phyloP scores from a whole-genome alignment of 2,329 filamentous ascomycete species.

The Podosphaera xanthii region DNA sequence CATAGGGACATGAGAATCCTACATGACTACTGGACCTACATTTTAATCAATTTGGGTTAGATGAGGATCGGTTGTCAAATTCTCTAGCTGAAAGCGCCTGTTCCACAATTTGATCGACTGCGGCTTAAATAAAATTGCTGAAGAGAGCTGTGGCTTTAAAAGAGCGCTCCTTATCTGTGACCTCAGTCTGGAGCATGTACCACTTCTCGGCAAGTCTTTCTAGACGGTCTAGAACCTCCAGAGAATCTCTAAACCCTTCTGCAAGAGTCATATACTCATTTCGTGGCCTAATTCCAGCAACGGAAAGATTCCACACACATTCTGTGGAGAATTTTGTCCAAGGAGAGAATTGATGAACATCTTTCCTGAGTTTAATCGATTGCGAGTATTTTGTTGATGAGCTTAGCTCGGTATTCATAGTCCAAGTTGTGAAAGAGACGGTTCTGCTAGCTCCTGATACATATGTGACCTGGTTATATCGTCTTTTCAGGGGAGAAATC shows the following conservation, averaged over 20 bases:
- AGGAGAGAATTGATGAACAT: not conserved
- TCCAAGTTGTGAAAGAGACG: not conserved
- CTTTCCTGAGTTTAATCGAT: not conserved
- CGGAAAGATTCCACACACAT: not conserved
- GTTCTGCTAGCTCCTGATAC: not conserved
- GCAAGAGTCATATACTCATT: not conserved
- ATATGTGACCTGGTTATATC: not conserved
- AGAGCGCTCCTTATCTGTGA: too few relatives aligned
- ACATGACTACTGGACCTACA: not conserved
- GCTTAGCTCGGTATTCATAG: not conserved
- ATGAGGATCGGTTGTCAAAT: too few relatives aligned
- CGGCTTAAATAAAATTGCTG: too few relatives aligned
- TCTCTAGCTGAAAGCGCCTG: too few relatives aligned
- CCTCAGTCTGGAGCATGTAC: not conserved
- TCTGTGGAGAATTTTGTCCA: not conserved
- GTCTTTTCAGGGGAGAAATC: not conserved
- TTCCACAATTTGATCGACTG: too few relatives aligned
- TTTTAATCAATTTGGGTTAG: not conserved
- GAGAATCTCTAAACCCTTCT: constrained; percentile 64
- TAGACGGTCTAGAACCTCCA: constrained; percentile 23
- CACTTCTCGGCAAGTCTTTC: constrained; percentile 1
- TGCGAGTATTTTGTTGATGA: not conserved
- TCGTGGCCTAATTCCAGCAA: not conserved
- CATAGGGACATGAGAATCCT: not conserved
- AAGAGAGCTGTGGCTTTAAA: too few relatives aligned